phyloP scores from a whole-genome alignment of 371 early-diverging fungal species.

The Rhizopus delemar region DNA sequence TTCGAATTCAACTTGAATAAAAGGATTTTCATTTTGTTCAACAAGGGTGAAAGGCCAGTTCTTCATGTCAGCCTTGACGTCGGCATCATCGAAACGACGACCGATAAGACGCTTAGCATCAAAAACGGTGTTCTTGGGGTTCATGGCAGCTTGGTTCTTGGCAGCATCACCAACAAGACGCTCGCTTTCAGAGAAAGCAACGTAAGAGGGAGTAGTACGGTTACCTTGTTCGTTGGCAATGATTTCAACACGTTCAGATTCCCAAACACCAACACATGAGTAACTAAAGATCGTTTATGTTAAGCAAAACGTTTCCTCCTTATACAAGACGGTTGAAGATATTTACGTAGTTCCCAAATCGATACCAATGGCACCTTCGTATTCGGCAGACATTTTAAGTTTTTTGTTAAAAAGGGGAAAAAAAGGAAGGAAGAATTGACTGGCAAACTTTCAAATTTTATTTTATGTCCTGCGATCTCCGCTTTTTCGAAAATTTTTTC shows the following conservation, averaged over 20 bases:
- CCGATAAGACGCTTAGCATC: constrained; percentile 95
- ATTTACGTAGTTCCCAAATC: constrained; percentile 46
- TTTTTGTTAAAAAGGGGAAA: constrained; percentile 27
- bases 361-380: constrained; percentile 67
- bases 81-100: constrained; percentile 80
- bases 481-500: constrained; percentile 8
- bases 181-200: constrained; percentile 87
- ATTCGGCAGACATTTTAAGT: constrained; percentile 59
- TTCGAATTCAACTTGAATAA: constrained; percentile 73
- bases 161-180: constrained; percentile 95
- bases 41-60: constrained; percentile 85
- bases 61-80: constrained; percentile 79
- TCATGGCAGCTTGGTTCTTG: constrained; percentile 83
- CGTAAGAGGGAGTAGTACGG: constrained; percentile 98
- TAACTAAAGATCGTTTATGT: constrained; percentile 67
- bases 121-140: constrained; percentile 86
- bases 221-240: constrained; percentile 96
- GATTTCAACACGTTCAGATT: constrained; percentile 58
- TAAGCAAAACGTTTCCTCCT: not conserved
- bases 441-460: not conserved
- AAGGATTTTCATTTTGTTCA: constrained; percentile 85
- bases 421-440: constrained; percentile 24
- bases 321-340: not conserved
- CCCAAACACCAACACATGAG: constrained; percentile 76
- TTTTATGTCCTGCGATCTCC: not conserved